Evolutionary conservation across 2,329 filamentous ascomycete genomes (phyloP).

Genomic region (Trichoderma aggressivum): DNA sequence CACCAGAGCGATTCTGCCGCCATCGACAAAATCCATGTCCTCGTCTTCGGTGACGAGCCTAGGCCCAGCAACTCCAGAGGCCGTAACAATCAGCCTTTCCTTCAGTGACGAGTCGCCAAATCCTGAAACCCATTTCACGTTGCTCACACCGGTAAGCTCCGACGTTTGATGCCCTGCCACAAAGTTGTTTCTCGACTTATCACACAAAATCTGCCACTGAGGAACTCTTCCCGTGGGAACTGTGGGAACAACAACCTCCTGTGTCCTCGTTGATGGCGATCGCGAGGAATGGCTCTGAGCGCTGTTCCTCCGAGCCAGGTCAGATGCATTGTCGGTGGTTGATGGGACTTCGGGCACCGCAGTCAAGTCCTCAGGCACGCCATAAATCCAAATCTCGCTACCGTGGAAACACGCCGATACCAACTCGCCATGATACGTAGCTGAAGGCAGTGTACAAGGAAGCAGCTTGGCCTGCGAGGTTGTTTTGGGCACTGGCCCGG

Average conservation of each 20-base stretch:
- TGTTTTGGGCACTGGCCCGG: slow-evolving; percentile 59
- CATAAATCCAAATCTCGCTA: slow-evolving; percentile 74
- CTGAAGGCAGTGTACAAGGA: slow-evolving; percentile 66
- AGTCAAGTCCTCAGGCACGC: slow-evolving; percentile 70
- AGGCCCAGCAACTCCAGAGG: slow-evolving; percentile 62
- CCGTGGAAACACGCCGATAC: slow-evolving; percentile 71
- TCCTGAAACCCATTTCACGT: slow-evolving; percentile 67
- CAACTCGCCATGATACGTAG: slow-evolving; percentile 66
- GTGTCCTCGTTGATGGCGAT: slow-evolving; percentile 31
- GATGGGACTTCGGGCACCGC: slow-evolving; percentile 48
- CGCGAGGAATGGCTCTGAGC: slow-evolving; percentile 30
- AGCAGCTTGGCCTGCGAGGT: slow-evolving; percentile 55
- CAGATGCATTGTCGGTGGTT: slow-evolving; percentile 24
- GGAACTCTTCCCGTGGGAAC: slow-evolving; percentile 44
- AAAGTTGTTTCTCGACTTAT: slow-evolving; percentile 67
- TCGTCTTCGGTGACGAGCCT: slow-evolving; percentile 64
- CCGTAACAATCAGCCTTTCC: slow-evolving; percentile 65
- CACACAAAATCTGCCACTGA: slow-evolving; percentile 67
- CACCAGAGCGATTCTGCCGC: slow-evolving; percentile 67
- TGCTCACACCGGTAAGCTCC: slow-evolving; percentile 63
- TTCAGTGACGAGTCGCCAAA: slow-evolving; percentile 46
- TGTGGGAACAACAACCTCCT: slow-evolving; percentile 29
- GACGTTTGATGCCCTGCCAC: slow-evolving; percentile 64
- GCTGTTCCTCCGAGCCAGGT: slow-evolving; percentile 26
- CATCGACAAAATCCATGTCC: slow-evolving; percentile 72